Conservation (phyloP, 2,329 filamentous ascomycete genomes). For the Claviceps fusiformis region DNA sequence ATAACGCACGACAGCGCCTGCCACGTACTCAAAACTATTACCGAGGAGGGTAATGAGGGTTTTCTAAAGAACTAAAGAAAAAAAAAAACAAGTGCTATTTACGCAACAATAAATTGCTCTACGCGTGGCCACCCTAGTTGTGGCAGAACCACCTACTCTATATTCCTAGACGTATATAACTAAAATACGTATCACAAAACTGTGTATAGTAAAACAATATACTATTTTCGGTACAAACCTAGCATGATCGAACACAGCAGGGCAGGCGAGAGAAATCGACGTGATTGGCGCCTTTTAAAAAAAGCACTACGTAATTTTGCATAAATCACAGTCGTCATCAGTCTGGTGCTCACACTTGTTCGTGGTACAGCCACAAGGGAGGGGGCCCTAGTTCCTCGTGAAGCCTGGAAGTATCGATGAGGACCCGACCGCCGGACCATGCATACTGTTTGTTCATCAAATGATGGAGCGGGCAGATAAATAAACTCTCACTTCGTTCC, state of each 20-base stretch:
- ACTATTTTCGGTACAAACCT: too few relatives aligned
- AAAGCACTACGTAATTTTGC: background rate
- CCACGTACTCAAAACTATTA: too few relatives aligned
- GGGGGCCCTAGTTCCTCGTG: background rate
- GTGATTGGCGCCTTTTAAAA: background rate
- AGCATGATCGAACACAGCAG: background rate
- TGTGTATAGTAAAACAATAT: too few relatives aligned
- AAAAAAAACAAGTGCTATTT: too few relatives aligned
- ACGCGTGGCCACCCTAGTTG: too few relatives aligned
- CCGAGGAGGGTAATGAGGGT: too few relatives aligned
- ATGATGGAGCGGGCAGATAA: background rate
- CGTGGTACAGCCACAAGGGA: background rate
- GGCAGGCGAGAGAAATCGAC: background rate
- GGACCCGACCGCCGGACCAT: background rate
- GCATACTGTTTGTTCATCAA: background rate
- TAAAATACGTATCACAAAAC: too few relatives aligned
- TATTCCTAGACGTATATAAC: too few relatives aligned
- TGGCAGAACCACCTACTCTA: too few relatives aligned
- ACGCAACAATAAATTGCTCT: too few relatives aligned
- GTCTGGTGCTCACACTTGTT: background rate
- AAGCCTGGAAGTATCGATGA: background rate
- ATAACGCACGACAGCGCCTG: too few relatives aligned
- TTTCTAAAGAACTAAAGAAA: too few relatives aligned
- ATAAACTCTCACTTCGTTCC: background rate
- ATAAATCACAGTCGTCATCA: background rate